Evolutionary conservation across 2,329 filamentous ascomycete species (phyloP).

Genomic region (Xylariaceae sp.): DNA sequence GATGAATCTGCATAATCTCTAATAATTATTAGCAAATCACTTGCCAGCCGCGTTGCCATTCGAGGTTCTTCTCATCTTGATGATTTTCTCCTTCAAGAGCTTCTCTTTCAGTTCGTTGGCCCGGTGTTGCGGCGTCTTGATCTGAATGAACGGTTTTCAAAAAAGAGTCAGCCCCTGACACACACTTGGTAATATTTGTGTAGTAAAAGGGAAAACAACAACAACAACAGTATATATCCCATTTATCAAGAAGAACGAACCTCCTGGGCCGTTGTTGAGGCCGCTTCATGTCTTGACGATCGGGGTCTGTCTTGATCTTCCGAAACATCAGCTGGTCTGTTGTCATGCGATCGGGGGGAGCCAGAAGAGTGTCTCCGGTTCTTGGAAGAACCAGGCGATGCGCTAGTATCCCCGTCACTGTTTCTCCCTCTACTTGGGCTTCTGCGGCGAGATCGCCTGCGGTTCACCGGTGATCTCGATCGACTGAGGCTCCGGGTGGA

Average conservation of each 20-base stretch:
- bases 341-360: constrained; percentile 42
- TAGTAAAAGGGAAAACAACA: constrained; percentile 10
- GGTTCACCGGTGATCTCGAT: constrained; percentile 20
- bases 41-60: constrained; percentile 36
- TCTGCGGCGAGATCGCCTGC: constrained; percentile 21
- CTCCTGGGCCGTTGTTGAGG: constrained; percentile 36
- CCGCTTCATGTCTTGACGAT: constrained; percentile 31
- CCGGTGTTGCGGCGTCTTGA: constrained; percentile 36
- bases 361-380: constrained; percentile 48
- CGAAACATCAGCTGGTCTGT: constrained; percentile 54
- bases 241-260: constrained; percentile 36
- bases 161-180: constrained; percentile 34
- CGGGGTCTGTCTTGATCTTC: constrained; percentile 41
- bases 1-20: constrained; percentile 31
- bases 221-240: constrained; percentile 18
- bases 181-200: neutral
- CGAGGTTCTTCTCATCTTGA: constrained; percentile 49
- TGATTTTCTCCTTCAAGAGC: constrained; percentile 48
- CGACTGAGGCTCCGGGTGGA: constrained; percentile 32
- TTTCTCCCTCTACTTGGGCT: constrained; percentile 18
- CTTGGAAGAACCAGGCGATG: constrained; percentile 32
- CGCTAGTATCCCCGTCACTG: constrained; percentile 22
- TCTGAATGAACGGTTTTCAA: constrained; percentile 19
- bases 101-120: constrained; percentile 45
- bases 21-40: constrained; percentile 42